phyloP scores from a whole-genome alignment of 164 flowering plant species.

The Liriodendron chinense region DNA sequence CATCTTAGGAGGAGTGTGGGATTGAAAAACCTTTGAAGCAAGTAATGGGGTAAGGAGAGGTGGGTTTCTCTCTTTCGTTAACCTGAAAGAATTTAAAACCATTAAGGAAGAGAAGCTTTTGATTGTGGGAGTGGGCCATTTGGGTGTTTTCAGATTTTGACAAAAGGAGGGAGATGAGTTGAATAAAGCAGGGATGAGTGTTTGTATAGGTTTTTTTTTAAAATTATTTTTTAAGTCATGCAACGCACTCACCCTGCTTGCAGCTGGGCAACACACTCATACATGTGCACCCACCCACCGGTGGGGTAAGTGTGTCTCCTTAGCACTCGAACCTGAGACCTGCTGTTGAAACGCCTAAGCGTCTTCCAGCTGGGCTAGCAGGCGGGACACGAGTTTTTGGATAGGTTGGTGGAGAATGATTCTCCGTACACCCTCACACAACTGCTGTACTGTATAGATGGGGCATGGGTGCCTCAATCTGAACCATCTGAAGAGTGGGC shows the following conservation, averaged over 20 bases:
- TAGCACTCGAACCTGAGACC: no score
- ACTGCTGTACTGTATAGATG: neutral
- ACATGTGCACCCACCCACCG: no score
- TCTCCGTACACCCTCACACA: neutral
- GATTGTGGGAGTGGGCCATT: conserved; percentile 35
- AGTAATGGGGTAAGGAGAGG: conserved; percentile 11
- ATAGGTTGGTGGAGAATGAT: neutral
- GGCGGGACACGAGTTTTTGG: no score
- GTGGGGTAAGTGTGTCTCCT: no score
- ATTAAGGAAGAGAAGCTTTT: conserved; percentile 43
- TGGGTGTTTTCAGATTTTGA: conserved; percentile 23
- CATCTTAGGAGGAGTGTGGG: conserved; percentile 30
- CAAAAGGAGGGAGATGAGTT: conserved; percentile 30
- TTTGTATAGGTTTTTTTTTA: no score
- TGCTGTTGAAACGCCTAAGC: no score
- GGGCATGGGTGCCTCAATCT: neutral
- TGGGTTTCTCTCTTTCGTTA: conserved; percentile 12
- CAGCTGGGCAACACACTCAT: no score
- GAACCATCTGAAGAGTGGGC: neutral
- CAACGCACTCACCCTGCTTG: no score
- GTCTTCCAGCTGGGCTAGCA: no score
- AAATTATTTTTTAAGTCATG: no score
- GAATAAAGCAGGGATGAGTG: conserved; percentile 17
- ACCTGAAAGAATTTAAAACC: conserved; percentile 9
- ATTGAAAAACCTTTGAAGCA: conserved; percentile 19